Percentiles rank a stretch among this genome's conserved stretches.
Evolutionary conservation across 1,139 yeast genomes (phyloP).

Genomic region (Fermentozyma sake): DNA sequence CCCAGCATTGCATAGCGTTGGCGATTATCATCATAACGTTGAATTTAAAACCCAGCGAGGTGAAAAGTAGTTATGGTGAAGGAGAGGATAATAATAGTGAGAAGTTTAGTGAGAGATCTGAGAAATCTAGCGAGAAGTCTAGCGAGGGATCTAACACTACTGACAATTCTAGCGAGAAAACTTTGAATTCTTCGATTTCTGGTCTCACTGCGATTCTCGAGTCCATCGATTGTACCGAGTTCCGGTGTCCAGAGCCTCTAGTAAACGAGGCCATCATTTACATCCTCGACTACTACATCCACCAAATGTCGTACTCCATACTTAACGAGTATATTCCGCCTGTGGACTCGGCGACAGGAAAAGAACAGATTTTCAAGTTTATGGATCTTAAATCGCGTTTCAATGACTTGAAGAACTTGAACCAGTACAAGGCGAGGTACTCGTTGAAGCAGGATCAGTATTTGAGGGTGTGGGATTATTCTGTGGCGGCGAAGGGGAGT

Average conservation of each 20-base stretch:
- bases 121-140: no score
- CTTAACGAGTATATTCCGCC: constrained; percentile 22
- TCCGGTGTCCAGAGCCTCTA: constrained; percentile 45
- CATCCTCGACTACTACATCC: constrained; percentile 58
- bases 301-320: constrained; percentile 35
- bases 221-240: constrained; percentile 33
- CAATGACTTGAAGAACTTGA: constrained; percentile 36
- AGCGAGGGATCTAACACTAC: constrained; percentile 5
- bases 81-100: constrained; percentile 47
- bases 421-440: constrained; percentile 32
- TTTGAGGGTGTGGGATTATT: constrained; percentile 45
- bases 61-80: constrained; percentile 16
- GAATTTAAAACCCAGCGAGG: constrained; percentile 37
- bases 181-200: neutral
- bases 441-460: constrained; percentile 44
- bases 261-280: constrained; percentile 62
- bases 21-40: constrained; percentile 50
- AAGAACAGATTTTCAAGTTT: constrained; percentile 44
- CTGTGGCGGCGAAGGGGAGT: constrained; percentile 42
- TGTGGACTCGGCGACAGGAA: constrained; percentile 32
- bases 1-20: constrained; percentile 78
- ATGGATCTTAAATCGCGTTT: constrained; percentile 45
- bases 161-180: neutral
- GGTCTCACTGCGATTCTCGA: constrained; percentile 24
- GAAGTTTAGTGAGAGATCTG: no score